Percentiles rank a stretch among this genome's conserved stretches.
phyloP scores from a whole-genome alignment of 495 filamentous ascomycete genomes.

The Pseudotulostoma volvatum region DNA sequence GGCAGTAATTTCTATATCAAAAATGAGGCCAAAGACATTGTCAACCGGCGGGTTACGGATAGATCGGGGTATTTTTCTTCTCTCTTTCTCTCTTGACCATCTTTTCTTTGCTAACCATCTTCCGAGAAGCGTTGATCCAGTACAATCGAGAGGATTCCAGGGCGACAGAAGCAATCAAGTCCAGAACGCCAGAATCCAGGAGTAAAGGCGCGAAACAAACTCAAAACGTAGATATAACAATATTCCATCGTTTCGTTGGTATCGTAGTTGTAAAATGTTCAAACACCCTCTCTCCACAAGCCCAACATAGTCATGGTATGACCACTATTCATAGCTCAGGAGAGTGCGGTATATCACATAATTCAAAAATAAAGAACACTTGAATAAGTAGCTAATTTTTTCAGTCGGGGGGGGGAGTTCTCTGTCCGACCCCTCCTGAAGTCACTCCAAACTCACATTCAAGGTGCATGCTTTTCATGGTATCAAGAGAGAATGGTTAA shows the following conservation, averaged over 20 bases:
- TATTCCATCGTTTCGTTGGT: not conserved
- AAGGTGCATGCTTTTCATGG: constrained; percentile 21
- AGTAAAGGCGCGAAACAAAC: not conserved
- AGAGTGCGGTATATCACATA: not conserved
- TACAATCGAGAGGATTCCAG: too few relatives aligned
- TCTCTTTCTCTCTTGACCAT: too few relatives aligned
- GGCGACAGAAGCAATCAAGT: too few relatives aligned
- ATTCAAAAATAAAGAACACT: not conserved
- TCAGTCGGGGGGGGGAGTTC: not conserved
- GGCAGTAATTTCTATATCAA: too few relatives aligned
- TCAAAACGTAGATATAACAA: not conserved
- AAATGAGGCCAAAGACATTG: too few relatives aligned
- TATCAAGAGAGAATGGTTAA: constrained; percentile 21
- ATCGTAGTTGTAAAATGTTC: not conserved
- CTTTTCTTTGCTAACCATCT: too few relatives aligned
- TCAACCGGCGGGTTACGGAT: too few relatives aligned
- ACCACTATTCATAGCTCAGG: not conserved
- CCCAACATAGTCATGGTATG: too few relatives aligned
- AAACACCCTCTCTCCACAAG: not conserved
- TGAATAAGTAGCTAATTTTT: too few relatives aligned
- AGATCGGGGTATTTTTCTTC: too few relatives aligned
- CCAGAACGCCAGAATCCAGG: not conserved
- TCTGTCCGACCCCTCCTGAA: not conserved
- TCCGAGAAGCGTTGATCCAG: too few relatives aligned
- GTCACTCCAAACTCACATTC: not conserved